Conservation (phyloP, 495 filamentous ascomycete genomes). For the Xylaria telfairii region DNA sequence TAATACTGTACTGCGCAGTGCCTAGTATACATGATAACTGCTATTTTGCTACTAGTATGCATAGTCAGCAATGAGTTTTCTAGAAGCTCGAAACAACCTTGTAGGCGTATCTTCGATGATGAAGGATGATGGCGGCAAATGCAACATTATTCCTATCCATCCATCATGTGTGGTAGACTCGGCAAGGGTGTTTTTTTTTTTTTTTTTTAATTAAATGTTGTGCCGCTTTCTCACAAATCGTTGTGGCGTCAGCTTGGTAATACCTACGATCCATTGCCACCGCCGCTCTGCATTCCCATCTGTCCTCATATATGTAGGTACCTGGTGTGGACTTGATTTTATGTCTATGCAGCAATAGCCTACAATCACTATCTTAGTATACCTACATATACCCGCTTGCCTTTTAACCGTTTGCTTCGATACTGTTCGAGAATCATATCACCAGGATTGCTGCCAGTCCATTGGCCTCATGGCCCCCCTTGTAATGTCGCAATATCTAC, state of each 20-base stretch:
- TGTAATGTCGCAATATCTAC: constrained; percentile 13
- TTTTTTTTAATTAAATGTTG: neutral
- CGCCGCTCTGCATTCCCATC: neutral
- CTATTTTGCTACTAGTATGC: neutral
- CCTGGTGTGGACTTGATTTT: neutral
- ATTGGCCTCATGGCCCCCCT: constrained; percentile 1
- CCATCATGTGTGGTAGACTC: neutral
- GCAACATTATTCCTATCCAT: neutral
- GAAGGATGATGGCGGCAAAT: neutral
- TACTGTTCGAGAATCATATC: neutral
- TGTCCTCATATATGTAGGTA: neutral
- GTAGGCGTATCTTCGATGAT: neutral
- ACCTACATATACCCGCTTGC: neutral
- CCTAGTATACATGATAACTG: neutral
- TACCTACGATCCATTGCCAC: constrained; percentile 4
- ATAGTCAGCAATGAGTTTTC: constrained; percentile 4
- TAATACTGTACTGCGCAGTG: neutral
- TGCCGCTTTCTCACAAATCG: neutral
- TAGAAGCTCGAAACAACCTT: neutral
- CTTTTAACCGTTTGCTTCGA: neutral
- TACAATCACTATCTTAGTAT: neutral
- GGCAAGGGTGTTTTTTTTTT: too few species aligned
- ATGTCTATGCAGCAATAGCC: neutral
- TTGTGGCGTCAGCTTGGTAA: constrained; percentile 9
- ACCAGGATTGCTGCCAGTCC: neutral